A percentile compares a stretch with the other conserved stretches of the same genome.
phyloP scores from a whole-genome alignment of 352 stramenopile genomes.

The Globisporangium takayamanum region DNA sequence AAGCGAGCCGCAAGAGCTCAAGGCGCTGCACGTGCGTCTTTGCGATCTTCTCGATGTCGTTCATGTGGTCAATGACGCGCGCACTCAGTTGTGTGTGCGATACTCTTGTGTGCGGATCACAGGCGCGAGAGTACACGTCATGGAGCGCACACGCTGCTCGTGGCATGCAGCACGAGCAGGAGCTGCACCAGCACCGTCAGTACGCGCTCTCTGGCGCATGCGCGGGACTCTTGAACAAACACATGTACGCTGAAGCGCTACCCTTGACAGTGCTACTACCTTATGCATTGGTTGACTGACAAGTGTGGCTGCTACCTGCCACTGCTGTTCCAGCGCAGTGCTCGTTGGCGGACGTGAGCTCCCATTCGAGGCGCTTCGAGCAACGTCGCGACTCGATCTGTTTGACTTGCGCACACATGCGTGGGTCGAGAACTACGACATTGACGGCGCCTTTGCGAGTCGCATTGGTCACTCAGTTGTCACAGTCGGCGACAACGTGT shows the following conservation, averaged over 20 bases:
- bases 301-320: background rate
- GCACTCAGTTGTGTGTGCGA: background rate
- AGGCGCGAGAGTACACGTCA: conserved; percentile 37
- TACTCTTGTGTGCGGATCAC: background rate
- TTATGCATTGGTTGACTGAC: background rate
- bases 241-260: conserved; percentile 30
- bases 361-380: conserved; percentile 17
- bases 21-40: conserved; percentile 10
- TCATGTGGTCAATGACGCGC: background rate
- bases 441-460: conserved; percentile 39
- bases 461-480: conserved; percentile 48
- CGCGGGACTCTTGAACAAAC: conserved; percentile 29
- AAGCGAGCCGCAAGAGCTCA: conserved; percentile 11
- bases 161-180: conserved; percentile 18
- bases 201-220: conserved; percentile 19
- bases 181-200: conserved; percentile 14
- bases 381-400: conserved; percentile 37
- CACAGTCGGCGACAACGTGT: conserved; percentile 29
- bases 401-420: conserved; percentile 44
- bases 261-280: background rate
- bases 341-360: conserved; percentile 51
- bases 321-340: conserved; percentile 27
- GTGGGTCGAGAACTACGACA: conserved; percentile 56
- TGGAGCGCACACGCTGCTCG: conserved; percentile 39
- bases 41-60: background rate